Conservation (phyloP, 306 rosid species). For the Quercus wislizeni region DNA sequence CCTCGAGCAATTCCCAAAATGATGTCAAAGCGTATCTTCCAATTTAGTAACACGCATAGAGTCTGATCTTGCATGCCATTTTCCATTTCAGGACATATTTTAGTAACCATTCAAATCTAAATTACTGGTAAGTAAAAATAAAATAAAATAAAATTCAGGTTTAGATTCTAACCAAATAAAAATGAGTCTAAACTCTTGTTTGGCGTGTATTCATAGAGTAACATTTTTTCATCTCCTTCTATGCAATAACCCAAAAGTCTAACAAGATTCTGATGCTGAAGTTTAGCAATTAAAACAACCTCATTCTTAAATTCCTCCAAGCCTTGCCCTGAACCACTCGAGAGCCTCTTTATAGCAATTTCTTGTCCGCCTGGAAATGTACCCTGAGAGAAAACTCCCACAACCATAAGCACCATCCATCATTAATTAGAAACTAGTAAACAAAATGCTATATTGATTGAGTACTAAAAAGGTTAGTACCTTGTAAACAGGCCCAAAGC, state of each 20-base stretch:
- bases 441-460: background rate
- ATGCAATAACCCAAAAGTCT: conserved; percentile 43
- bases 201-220: conserved; percentile 50
- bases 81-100: background rate
- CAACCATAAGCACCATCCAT: background rate
- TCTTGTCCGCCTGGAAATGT: conserved; percentile 25
- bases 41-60: conserved; percentile 18
- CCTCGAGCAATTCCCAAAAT: conserved; percentile 35
- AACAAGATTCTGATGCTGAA: conserved; percentile 50
- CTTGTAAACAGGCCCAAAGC: conserved; percentile 62
- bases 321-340: conserved; percentile 45
- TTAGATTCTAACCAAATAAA: conserved; percentile 40
- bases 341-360: conserved; percentile 51
- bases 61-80: conserved; percentile 23
- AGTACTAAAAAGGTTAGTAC: background rate
- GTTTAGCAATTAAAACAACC: conserved; percentile 43
- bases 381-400: conserved; percentile 21
- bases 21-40: conserved; percentile 41
- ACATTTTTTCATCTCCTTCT: conserved; percentile 37
- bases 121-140: too few species aligned
- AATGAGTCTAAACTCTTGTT: conserved; percentile 49
- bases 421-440: background rate
- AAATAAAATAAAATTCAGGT: background rate
- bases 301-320: conserved; percentile 47
- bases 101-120: background rate